Evolutionary conservation across 345 rosid genomes (phyloP), one percentile per base, ranked within the genome.

Genomic region (Eucalyptus curtisii): DNA sequence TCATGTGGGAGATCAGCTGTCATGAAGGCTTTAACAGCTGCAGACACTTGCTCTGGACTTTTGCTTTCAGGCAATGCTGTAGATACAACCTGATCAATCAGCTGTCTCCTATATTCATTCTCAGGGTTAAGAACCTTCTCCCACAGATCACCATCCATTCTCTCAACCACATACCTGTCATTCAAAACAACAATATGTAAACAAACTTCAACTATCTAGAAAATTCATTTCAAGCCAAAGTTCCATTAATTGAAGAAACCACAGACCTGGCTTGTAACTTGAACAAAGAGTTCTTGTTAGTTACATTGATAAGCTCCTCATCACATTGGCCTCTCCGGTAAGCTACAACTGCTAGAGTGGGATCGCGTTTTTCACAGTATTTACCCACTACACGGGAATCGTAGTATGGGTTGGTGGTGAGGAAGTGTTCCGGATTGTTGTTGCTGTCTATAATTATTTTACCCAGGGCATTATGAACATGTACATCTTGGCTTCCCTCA

Each of bases 291-390:
- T 94, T 98, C 93, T 95, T 98, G 91, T 98, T 98, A 84, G 99
- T 98, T 86, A 98, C 99, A 91, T 95, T 96, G 89, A 98, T 94
- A 85, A 98, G 99, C 91, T 98, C 99, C 88, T 95, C 98, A 81
- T 98, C 99, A 88, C 99, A 98, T 87, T 97, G 99, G 81, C 99
- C 99, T 92, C 99, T 95, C 86, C 99, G 93, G 91, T 98, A 98
- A 49, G 99, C 98, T 89, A 98, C 98, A 88, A 97, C 99, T 59
- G 99, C 99, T 61, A 98, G 94, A 16, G 99, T 98, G 42, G 99
- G 99, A 94, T 98, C 99, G 50, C 99, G 99, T 91, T 98, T 98
- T 95, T 98, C 99, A 90, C 99, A 98, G 92, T 98, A 98, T 90
- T 97, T 98, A 87, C 99, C 99, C 90, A 98, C 99, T 88, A 98